phyloP scores from a whole-genome alignment of 2,329 filamentous ascomycete genomes.

The Chrysoporthe deuterocubensis region DNA sequence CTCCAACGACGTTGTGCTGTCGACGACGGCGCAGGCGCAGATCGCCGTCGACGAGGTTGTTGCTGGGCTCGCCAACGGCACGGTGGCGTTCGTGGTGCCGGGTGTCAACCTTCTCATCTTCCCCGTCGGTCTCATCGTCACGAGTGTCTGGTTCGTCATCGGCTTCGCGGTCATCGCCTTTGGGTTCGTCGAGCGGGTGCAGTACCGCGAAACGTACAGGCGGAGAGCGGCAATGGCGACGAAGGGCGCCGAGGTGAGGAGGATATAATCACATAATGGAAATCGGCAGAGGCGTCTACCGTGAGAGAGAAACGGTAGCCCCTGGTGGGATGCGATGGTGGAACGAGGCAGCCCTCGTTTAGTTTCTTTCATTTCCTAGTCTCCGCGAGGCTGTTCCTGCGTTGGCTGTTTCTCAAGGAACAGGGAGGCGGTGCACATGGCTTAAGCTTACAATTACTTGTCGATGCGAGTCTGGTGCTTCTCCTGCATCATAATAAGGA shows the following conservation, averaged over 20 bases:
- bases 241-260: conserved; percentile 37
- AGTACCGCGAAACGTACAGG: conserved; percentile 67
- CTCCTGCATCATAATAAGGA: conserved; percentile 23
- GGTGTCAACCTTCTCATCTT: conserved; percentile 71
- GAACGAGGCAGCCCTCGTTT: not conserved
- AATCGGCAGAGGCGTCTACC: not conserved
- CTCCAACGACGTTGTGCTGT: conserved; percentile 59
- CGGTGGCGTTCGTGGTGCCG: conserved; percentile 69
- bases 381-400: conserved; percentile 10
- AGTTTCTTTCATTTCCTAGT: not conserved
- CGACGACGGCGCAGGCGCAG: conserved; percentile 52
- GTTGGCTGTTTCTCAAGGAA: not conserved
- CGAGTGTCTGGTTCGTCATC: conserved; percentile 62
- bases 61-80: conserved; percentile 51
- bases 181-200: conserved; percentile 69
- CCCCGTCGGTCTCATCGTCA: conserved; percentile 71
- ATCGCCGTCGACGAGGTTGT: conserved; percentile 54
- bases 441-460: not conserved
- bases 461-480: conserved; percentile 4
- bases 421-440: not conserved
- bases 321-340: not conserved
- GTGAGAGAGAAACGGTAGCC: not conserved
- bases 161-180: conserved; percentile 62
- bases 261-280: conserved; percentile 35
- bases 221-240: conserved; percentile 50